Evolutionary conservation across 768 basidiomycete species (phyloP), one percentile per base, ranked within the genome.

Genomic region (Lentinula aciculospora): DNA sequence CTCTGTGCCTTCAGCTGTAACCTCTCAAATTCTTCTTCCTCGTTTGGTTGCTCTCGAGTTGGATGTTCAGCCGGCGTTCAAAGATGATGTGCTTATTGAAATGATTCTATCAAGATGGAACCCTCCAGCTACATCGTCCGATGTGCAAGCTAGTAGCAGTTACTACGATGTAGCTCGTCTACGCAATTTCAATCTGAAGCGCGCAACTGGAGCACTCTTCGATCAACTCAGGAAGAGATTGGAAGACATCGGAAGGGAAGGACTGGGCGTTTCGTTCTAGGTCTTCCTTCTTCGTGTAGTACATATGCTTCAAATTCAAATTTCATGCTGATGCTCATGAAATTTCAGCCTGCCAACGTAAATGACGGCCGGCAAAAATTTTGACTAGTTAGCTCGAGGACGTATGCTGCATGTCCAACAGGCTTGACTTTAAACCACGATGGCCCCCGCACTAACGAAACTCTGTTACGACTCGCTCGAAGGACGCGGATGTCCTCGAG

Each of bases 401-500:
- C 28, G 29, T 12, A 47, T 12, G 25, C 44, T 23, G 44, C 44
- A 21, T 45, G 46, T 10, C 15, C 46, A 47, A 28, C 27, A 28
- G 46, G 27, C 28, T 47, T 47, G 15, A 44, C 19, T 44, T 8
- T 10, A 3, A 47, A 47, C 56, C 53, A 55, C 39, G 13, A 60
- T 57, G 56, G 46, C 60, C 46, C 23, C 56, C 40, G 42, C 53
- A 27, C 25, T 62, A 64, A 39, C 64, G 7, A 63, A 29, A 0
- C 71, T 63, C 47, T 75, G 73, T 53, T 59, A 64, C 39, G 62
- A 60, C 27, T 70, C 64, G 36, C 54, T 70, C 6, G 17, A 40
- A 39, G 64, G 64, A 40, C 61, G 56, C 0, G 66, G 65, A 3
- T 76, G 74, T 53, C 56, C 54, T 1, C 63, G 60, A 39, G 71